Base-by-base conservation (phyloP, 768 basidiomycete species). In the Lactifluus piperatus region DNA sequence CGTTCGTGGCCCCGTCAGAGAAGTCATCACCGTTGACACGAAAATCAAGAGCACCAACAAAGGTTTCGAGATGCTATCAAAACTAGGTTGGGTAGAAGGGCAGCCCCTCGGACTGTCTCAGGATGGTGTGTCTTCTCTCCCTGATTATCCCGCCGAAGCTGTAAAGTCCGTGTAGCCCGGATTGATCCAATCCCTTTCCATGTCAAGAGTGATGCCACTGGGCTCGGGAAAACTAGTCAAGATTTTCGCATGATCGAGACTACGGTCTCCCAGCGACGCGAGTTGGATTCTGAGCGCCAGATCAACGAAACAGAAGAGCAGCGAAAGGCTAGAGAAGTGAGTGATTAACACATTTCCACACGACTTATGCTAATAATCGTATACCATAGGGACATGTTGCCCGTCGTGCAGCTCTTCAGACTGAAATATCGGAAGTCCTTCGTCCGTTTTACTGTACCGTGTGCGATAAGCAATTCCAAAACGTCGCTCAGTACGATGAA, bases 381-480 rank as follows among this genome's bases (percentile, higher is more conserved):
- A 45, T 29, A 36, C 6, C 20, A 14, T 63, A 91, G 89, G 82
- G 83, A 60, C 63, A 67, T 1, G 87, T 81, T 1, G 86, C 86
- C 13, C 82, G 81, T 51, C 81, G 79, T 61, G 79, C 76, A 10
- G 86, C 85, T 10, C 73, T 91, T 41, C 77, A 82, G 65, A 77
- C 76, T 27, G 87, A 92, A 68, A 81, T 93, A 30, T 80, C 79
- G 1, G 77, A 77, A 49, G 83, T 83, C 5, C 77, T 92, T 48
- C 78, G 78, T 32, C 77, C 87, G 9, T 92, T 92, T 71, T 91
- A 91, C 68, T 93, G 91, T 69, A 72, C 76, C 26, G 77, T 91
- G 20, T 93, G 91, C 74, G 88, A 91, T 62, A 91, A 91, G 69
- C 91, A 93, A 69, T 92, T 91, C 73, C 80, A 84, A 69, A 92